These are phyloP conservation scores for Syzygium aromaticum DNA, from an alignment of 345 rosid genomes.

Conservation along the genomic window DNA sequence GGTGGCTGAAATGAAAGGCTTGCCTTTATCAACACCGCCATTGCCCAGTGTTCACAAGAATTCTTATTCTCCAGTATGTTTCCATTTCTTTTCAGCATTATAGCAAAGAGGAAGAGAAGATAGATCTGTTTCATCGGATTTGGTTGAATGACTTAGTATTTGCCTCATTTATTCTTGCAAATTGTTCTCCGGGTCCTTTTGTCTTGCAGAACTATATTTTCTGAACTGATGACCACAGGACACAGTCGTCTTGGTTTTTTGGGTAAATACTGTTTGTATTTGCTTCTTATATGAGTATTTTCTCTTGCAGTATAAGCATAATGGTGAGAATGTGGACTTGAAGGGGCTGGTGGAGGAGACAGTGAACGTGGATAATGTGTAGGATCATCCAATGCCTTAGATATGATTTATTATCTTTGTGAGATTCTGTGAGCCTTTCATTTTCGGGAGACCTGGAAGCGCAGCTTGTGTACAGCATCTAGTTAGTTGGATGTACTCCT, in stretches of 20 bases:
- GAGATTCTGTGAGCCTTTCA: neutral
- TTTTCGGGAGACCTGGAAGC: neutral
- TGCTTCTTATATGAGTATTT: neutral
- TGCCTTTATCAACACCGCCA: conserved; percentile 35
- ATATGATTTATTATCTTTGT: neutral
- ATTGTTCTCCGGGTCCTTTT: neutral
- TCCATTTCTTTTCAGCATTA: neutral
- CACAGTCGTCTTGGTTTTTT: neutral
- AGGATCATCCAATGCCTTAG: neutral
- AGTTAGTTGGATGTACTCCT: neutral
- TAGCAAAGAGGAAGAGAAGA: neutral
- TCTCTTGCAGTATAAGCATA: conserved; percentile 33
- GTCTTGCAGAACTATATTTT: neutral
- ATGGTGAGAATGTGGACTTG: conserved; percentile 28
- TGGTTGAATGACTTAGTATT: neutral
- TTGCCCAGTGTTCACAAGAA: conserved; percentile 35
- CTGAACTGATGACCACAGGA: neutral
- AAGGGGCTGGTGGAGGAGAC: conserved; percentile 22
- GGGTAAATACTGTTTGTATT: neutral
- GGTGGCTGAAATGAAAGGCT: conserved; percentile 7
- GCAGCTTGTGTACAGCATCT: neutral
- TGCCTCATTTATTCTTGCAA: neutral
- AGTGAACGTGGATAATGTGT: conserved; percentile 11
- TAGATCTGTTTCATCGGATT: neutral
- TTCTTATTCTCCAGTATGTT: conserved; percentile 27